phyloP scores from a whole-genome alignment of 1,284 basidiomycete genomes.

The Papiliotrema nemorosa region DNA sequence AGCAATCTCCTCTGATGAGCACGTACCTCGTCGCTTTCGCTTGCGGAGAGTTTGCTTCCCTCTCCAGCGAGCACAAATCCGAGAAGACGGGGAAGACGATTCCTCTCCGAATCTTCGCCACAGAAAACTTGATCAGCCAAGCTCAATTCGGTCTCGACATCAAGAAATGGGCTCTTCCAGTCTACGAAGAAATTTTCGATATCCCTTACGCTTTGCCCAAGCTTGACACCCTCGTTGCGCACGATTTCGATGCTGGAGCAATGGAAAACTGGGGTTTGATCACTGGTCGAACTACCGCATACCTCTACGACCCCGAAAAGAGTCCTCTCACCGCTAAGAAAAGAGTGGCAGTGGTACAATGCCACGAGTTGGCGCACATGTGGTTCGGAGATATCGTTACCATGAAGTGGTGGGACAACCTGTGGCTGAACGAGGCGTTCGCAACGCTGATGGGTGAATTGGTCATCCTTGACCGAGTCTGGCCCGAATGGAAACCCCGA shows the following conservation, averaged over 20 bases:
- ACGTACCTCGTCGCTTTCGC: constrained; percentile 90
- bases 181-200: constrained; percentile 92
- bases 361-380: constrained; percentile 50
- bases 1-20: constrained; percentile 75
- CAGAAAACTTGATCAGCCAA: constrained; percentile 75
- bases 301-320: constrained; percentile 75
- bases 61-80: constrained; percentile 74
- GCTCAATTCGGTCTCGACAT: constrained; percentile 74
- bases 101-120: constrained; percentile 84
- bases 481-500: constrained; percentile 57
- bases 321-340: constrained; percentile 75
- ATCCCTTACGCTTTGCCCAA: constrained; percentile 91
- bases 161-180: constrained; percentile 76
- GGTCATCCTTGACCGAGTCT: constrained; percentile 69
- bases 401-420: constrained; percentile 91
- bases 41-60: constrained; percentile 73
- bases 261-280: constrained; percentile 98
- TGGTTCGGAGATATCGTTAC: constrained; percentile 89
- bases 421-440: constrained; percentile 73
- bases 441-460: constrained; percentile 84
- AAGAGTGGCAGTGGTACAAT: constrained; percentile 68
- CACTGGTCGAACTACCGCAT: constrained; percentile 79
- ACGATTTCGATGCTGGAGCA: constrained; percentile 86
- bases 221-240: constrained; percentile 76
- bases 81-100: constrained; percentile 76